These are phyloP conservation scores for Didymella sp. DNA, from an alignment of 2,329 filamentous ascomycete species.

Conservation along the genomic window DNA sequence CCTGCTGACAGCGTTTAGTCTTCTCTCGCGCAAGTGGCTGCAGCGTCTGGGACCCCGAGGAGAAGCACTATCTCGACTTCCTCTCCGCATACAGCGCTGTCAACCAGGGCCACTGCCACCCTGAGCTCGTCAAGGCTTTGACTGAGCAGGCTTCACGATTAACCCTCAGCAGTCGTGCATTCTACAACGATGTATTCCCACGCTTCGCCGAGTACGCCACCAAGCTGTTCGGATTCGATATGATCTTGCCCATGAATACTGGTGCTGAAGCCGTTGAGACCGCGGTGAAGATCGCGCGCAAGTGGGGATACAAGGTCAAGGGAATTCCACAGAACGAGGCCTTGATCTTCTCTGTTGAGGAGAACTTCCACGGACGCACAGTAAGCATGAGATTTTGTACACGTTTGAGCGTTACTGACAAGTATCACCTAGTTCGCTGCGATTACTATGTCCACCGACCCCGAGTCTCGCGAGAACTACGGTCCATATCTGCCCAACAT, in stretches of 20 bases:
- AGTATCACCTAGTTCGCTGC: conserved; percentile 75
- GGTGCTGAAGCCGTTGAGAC: conserved; percentile 97
- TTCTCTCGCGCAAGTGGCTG: conserved; percentile 85
- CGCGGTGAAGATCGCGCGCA: conserved; percentile 91
- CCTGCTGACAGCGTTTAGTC: conserved; percentile 33
- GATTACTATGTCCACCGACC: conserved; percentile 93
- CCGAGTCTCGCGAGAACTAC: conserved; percentile 95
- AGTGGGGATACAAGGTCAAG: conserved; percentile 98
- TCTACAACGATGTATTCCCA: conserved; percentile 98
- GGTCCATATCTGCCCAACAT: conserved; percentile 93
- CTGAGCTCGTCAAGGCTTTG: conserved; percentile 89
- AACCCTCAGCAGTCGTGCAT: conserved; percentile 91
- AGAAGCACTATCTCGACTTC: conserved; percentile 91
- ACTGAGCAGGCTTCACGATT: conserved; percentile 87
- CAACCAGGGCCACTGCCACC: conserved; percentile 98
- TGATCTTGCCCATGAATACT: conserved; percentile 98
- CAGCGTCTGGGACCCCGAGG: conserved; percentile 96
- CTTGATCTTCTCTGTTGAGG: conserved; percentile 79
- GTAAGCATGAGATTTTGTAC: conserved; percentile 59
- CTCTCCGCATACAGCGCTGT: conserved; percentile 97
- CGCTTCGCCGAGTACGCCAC: conserved; percentile 93
- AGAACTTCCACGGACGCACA: conserved; percentile 97
- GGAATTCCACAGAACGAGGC: conserved; percentile 84
- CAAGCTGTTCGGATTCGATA: conserved; percentile 89
- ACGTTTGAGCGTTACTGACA: conserved; percentile 21